Evolutionary conservation across 768 basidiomycete genomes (phyloP), one percentile per base, ranked within the genome.

Genomic region (Boletus pseudo-olivaceus): DNA sequence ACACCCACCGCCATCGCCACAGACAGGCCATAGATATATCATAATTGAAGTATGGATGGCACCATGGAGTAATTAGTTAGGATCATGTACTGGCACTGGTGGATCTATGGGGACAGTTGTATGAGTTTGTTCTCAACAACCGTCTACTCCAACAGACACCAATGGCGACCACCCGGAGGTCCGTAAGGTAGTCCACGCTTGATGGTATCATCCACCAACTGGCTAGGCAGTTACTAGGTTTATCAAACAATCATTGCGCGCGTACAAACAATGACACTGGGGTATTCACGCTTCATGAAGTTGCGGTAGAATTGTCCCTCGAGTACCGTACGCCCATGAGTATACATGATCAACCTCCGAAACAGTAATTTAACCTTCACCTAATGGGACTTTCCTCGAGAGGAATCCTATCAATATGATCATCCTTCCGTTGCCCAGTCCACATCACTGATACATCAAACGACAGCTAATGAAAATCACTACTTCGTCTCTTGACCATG

Each of bases 381-480:
- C 26, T 3, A 29, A 14, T 35, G 34, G 37, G n/a, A 19, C 19
- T 34, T 43, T 34, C 35, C 20, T 30, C 5, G 35, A 47, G 34
- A 19, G 47, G 30, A 42, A 39, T 17, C 17, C 29, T 41, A 45
- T 41, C 43, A 46, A 30, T 11, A 23, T 23, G 23, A 33, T 40
- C 32, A 29, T 17, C 30, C 42, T 44, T 32, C 2, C 30, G 14
- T 27, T 30, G 35, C 19, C 15, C 30, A 15, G 1, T 15, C 0
- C 30, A 34, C 34, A 56, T 56, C 54, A 57, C 15, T 38, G 55
- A 50, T 57, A 17, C 33, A 49, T 56, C 43, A 46, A 49, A 45
- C 32, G 27, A 35, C 34, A 11, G 32, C 34, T 14, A 29, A 23
- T 17, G 26, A 20, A 38, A 29, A 32, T 30, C 33, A 1, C 23